Percentiles rank a stretch among this genome's conserved stretches.
These are phyloP conservation scores for Stentor coeruleus DNA, from an alignment of 73 alveolate species.

Conservation along the genomic window DNA sequence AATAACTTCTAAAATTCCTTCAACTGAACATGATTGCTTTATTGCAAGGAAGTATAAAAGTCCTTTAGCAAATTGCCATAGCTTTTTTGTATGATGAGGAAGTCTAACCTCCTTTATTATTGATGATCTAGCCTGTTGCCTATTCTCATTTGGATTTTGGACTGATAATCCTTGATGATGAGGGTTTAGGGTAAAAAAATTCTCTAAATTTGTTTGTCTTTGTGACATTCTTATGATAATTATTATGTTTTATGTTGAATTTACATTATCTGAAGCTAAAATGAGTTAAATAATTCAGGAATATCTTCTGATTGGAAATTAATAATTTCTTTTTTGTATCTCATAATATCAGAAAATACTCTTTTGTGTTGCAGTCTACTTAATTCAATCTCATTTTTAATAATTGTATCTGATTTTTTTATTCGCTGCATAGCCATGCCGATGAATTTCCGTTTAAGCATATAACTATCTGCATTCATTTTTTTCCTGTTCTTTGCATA, in stretches of 20 bases:
- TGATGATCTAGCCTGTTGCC: too few species aligned
- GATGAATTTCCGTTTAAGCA: not conserved
- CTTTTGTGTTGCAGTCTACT: not conserved
- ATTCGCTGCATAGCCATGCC: not conserved
- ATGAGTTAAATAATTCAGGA: too few species aligned
- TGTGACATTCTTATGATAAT: too few species aligned
- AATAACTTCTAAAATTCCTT: too few species aligned
- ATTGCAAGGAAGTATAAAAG: not conserved
- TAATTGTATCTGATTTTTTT: not conserved
- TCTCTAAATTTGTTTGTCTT: too few species aligned
- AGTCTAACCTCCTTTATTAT: too few species aligned
- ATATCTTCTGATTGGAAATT: too few species aligned
- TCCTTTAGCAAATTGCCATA: not conserved
- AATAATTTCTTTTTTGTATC: not conserved
- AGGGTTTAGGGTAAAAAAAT: too few species aligned
- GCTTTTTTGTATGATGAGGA: not conserved
- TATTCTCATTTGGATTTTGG: too few species aligned
- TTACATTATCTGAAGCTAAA: too few species aligned
- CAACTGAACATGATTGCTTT: not conserved
- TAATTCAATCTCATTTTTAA: not conserved
- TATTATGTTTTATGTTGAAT: too few species aligned
- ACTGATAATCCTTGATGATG: too few species aligned
- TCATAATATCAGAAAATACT: not conserved
- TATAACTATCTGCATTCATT: not conserved
- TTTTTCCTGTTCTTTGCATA: not conserved